A percentile compares a stretch with the other conserved stretches of the same genome.
Evolutionary conservation across 345 rosid genomes (phyloP).

Genomic region (Hibiscus tridactylites): DNA sequence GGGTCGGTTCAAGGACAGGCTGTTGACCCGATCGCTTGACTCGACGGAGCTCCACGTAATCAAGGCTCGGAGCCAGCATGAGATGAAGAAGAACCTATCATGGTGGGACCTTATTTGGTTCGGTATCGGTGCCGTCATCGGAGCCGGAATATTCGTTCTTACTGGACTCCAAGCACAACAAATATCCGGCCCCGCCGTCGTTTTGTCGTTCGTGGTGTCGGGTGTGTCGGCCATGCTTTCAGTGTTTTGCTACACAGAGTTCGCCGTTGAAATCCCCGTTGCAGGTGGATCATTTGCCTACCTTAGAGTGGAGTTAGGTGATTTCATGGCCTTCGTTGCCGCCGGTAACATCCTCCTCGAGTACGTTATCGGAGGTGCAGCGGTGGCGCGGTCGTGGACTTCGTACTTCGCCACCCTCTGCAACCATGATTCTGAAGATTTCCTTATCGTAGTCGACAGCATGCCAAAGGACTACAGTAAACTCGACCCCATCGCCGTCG

Average conservation of each 20-base stretch:
- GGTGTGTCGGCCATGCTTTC: conserved; percentile 92
- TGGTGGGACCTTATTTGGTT: conserved; percentile 99
- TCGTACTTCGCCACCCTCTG: conserved; percentile 80
- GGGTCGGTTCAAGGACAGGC: conserved; percentile 44
- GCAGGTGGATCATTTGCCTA: conserved; percentile 97
- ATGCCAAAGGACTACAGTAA: conserved; percentile 47
- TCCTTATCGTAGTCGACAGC: conserved; percentile 42
- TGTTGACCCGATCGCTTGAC: conserved; percentile 62
- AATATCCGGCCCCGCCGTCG: conserved; percentile 72
- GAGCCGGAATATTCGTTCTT: conserved; percentile 84
- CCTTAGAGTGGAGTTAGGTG: conserved; percentile 81
- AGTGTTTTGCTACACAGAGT: conserved; percentile 92
- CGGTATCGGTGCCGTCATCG: conserved; percentile 84
- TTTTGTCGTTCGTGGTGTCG: conserved; percentile 67
- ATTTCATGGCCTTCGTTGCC: conserved; percentile 80
- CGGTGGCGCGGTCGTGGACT: conserved; percentile 79
- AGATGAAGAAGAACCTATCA: conserved; percentile 72
- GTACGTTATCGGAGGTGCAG: conserved; percentile 61
- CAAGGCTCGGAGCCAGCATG: conserved; percentile 64
- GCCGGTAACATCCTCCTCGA: conserved; percentile 83
- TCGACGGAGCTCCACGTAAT: conserved; percentile 62
- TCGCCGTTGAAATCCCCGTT: conserved; percentile 90
- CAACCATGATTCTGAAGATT: conserved; percentile 57
- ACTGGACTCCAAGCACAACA: conserved; percentile 60
- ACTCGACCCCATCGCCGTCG: conserved; percentile 73